Evolutionary conservation across 495 filamentous ascomycete species (phyloP), one percentile per base, ranked within the genome.

Genomic region (Aspergillus cristatus): DNA sequence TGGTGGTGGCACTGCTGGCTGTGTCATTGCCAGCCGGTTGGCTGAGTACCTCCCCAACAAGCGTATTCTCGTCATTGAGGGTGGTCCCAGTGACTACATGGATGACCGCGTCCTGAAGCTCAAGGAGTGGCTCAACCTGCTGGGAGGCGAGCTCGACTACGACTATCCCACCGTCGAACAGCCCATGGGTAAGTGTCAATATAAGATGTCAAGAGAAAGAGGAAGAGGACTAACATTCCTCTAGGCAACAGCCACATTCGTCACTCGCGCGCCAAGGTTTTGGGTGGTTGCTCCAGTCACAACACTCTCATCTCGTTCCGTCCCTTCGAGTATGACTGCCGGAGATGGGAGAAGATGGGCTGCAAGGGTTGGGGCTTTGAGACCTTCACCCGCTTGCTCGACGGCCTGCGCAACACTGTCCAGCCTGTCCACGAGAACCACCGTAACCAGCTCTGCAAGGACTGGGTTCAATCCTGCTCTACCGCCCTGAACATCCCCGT

Each of bases 301-400:
- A 91, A 91, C 53, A 89, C 85, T 18, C 68, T 89, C 37, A 88
- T 91, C 52, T 85, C 81, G 3, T 89, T 88, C 68, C 75, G 84
- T 14, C 82, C 84, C 3, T 89, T 89, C 51, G 75, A 82, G 54
- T 83, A 84, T 62, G 84, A 91, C 55, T 72, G 78, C 60, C 66
- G 79, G 34, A 61, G 75, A 46, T 91, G 85, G 85, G 72, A 79
- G 37, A 62, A 71, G 46, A 66, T 79, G 35, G 85, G 84, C 17
- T 82, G 78, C 58, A 74, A 68, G 47, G 82, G 83, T 41, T 91
- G 85, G 85, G 74, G 71, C 46, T 88, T 89, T 63, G 70, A 78
- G 54, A 81, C 74, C 38, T 79, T 91, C 63, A 86, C 72, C 50
- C 76, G 82, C 24, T 63, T 84, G 17, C 62, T 88, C 24, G 78